Percentiles rank a stretch among this genome's conserved stretches.
phyloP scores from a whole-genome alignment of 495 filamentous ascomycete species.

The Penicillium desertorum region DNA sequence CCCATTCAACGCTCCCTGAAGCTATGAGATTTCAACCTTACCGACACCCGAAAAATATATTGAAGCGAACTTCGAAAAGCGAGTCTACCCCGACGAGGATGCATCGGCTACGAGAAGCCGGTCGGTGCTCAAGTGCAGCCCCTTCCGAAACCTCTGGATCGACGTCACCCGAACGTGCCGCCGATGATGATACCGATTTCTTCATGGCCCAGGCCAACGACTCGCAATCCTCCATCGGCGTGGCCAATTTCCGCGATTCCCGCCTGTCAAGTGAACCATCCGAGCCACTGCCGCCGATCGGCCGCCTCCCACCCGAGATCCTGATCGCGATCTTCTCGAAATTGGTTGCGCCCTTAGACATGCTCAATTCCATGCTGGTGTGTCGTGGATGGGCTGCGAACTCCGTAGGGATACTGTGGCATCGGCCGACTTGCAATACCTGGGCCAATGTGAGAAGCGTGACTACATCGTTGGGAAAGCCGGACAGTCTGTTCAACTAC shows the following conservation, averaged over 20 bases:
- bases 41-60: conserved; percentile 17
- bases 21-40: conserved; percentile 28
- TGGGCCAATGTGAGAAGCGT: conserved; percentile 79
- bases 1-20: conserved; percentile 19
- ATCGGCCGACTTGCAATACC: conserved; percentile 83
- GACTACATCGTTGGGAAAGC: conserved; percentile 67
- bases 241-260: conserved; percentile 73
- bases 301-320: conserved; percentile 86
- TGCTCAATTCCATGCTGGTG: conserved; percentile 86
- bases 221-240: conserved; percentile 83
- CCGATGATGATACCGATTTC: conserved; percentile 92
- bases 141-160: conserved; percentile 68
- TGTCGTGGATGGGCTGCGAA: conserved; percentile 91
- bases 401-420: conserved; percentile 91
- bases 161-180: conserved; percentile 77
- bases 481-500: conserved; percentile 77
- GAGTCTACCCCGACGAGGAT: conserved; percentile 25
- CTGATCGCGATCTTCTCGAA: conserved; percentile 90
- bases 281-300: conserved; percentile 65
- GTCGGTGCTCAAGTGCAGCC: conserved; percentile 48
- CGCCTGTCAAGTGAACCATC: conserved; percentile 56
- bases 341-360: conserved; percentile 68
- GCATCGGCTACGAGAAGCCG: conserved; percentile 40
- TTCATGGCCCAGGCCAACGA: conserved; percentile 82
- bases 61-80: conserved; percentile 11